Percentiles rank a stretch among this genome's conserved stretches.
These are phyloP conservation scores for Curvularia sp. DNA, from an alignment of 2,329 filamentous ascomycete species.

Conservation along the genomic window DNA sequence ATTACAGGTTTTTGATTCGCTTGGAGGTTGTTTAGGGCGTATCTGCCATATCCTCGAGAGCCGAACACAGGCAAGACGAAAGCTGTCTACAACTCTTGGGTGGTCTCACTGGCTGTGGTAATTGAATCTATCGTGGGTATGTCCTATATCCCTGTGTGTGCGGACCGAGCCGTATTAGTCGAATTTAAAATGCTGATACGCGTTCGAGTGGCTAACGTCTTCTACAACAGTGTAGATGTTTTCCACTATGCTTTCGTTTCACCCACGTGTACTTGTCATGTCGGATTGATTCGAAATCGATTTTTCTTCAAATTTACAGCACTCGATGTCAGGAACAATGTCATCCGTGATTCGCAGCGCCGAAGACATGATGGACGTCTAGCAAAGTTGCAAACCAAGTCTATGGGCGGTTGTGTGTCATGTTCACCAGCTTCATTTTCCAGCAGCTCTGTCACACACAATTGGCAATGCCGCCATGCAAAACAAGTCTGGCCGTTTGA, in stretches of 20 bases:
- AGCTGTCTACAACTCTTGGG: not conserved
- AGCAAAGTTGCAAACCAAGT: not conserved
- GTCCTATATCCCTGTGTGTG: not conserved
- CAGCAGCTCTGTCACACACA: not conserved
- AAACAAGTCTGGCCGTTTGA: not conserved
- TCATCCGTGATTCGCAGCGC: no score
- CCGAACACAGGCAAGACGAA: not conserved
- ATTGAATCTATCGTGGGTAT: not conserved
- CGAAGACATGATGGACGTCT: no score
- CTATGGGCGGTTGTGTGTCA: not conserved
- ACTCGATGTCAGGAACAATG: not conserved
- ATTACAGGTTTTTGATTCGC: not conserved
- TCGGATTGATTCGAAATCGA: not conserved
- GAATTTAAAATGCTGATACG: not conserved
- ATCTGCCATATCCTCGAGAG: not conserved
- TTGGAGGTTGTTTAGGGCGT: not conserved
- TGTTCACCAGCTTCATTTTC: not conserved
- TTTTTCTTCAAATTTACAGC: not conserved
- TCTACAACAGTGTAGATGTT: not conserved
- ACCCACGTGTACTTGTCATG: not conserved
- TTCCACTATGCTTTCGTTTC: not conserved
- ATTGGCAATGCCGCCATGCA: not conserved
- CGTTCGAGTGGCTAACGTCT: not conserved
- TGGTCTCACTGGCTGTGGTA: not conserved
- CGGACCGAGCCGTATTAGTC: slow-evolving; percentile 1